These are phyloP conservation scores for Populus deltoides DNA, from an alignment of 345 rosid genomes.

Conservation along the genomic window DNA sequence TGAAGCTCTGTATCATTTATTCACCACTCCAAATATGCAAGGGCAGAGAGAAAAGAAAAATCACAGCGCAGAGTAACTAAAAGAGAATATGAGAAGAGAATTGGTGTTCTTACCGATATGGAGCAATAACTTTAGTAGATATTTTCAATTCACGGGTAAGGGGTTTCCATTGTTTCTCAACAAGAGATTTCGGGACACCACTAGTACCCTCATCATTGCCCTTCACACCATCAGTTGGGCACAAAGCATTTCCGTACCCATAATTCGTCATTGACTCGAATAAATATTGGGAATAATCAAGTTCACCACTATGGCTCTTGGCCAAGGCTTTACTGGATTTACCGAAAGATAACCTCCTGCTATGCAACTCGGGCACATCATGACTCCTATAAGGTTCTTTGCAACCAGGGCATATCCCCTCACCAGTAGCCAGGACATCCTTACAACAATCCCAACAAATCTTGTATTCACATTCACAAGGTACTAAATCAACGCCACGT, in stretches of 20 bases:
- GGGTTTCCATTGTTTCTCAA: constrained; percentile 52
- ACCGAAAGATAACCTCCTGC: constrained; percentile 30
- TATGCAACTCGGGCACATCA: constrained; percentile 24
- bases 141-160: constrained; percentile 42
- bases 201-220: constrained; percentile 17
- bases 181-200: constrained; percentile 12
- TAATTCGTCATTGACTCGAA: constrained; percentile 44
- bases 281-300: constrained; percentile 42
- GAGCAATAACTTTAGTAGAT: constrained; percentile 44
- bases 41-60: background rate
- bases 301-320: constrained; percentile 21
- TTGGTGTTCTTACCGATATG: constrained; percentile 40
- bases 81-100: constrained; percentile 4
- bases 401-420: constrained; percentile 55
- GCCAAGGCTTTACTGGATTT: constrained; percentile 19
- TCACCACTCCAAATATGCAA: background rate
- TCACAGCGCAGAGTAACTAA: background rate
- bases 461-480: constrained; percentile 49
- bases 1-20: background rate
- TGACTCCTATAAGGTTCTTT: constrained; percentile 36
- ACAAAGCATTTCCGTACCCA: constrained; percentile 51
- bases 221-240: constrained; percentile 36
- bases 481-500: constrained; percentile 28
- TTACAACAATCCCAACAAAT: constrained; percentile 48
- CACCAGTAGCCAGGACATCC: constrained; percentile 28